phyloP scores from a whole-genome alignment of 345 rosid species.

The Populus ilicifolia region DNA sequence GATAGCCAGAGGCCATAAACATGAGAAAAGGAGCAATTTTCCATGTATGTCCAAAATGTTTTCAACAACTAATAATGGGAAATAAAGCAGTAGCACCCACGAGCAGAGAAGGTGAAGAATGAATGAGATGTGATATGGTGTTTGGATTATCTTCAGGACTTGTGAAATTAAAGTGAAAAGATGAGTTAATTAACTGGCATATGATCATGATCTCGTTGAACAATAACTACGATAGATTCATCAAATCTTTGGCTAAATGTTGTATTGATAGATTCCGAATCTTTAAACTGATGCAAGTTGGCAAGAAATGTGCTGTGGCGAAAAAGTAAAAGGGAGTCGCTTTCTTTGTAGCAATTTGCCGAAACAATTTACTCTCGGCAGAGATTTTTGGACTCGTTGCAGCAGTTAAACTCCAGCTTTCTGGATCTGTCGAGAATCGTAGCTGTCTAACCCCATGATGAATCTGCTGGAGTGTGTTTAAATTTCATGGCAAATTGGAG shows the following conservation, averaged over 20 bases:
- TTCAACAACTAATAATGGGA: slow-evolving; percentile 19
- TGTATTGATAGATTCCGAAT: background rate
- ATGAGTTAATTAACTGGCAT: slow-evolving; percentile 8
- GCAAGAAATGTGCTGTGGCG: background rate
- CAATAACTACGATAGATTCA: background rate
- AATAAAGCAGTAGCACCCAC: slow-evolving; percentile 13
- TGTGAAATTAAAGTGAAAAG: slow-evolving; percentile 1
- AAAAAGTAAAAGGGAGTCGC: background rate
- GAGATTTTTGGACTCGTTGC: background rate
- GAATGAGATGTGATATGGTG: background rate
- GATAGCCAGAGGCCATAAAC: background rate
- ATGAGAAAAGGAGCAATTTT: background rate
- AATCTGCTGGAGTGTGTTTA: too few relatives aligned
- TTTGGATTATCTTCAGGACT: slow-evolving; percentile 10
- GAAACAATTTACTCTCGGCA: background rate
- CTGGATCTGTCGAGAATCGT: too few relatives aligned
- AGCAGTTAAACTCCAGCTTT: too few relatives aligned
- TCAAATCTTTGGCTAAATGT: background rate
- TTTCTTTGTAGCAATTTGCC: background rate
- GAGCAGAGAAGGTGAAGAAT: background rate
- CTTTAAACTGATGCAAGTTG: background rate
- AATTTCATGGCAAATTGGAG: background rate
- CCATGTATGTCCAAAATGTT: slow-evolving; percentile 10
- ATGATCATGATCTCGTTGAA: slow-evolving; percentile 16
- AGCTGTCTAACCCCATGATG: too few relatives aligned